Base-by-base conservation (phyloP, 768 basidiomycete genomes). In the Pleurotus salmoneostramineus region DNA sequence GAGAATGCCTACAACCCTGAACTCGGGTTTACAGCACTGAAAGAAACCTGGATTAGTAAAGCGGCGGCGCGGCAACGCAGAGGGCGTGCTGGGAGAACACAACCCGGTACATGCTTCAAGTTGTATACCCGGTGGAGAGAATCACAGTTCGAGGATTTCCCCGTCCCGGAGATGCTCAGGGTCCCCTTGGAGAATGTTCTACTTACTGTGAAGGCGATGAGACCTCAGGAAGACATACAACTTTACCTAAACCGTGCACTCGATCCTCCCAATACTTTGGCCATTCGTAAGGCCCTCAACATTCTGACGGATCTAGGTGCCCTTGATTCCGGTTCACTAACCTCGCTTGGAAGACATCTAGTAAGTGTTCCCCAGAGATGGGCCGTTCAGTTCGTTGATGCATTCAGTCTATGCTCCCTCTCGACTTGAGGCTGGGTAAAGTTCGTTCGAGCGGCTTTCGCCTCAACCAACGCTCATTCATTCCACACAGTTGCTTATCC, bases 51-150 rank as follows among this genome's bases (percentile, higher is more conserved):
- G 85, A 78, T 89, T 55, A 85, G 84, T 5, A 82, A 79, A 58
- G 95, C 95, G 0, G 88, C 90, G 3, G 90, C 88, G 2, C 77
- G 83, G 59, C 95, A 98, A 66, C 77, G 95, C 56, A 76, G 94
- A 60, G 95, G 95, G 59, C 84, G 95, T 65, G 95, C 95, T 1
- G 95, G 95, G 21, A 83, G 95, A 56, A 95, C 90, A 2, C 84
- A 81, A 58, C 84, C 88, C 0, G 93, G 91, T 0, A 69, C 83
- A 56, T 97, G 94, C 71, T 97, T 89, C 73, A 97, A 94, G 72
- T 74, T 97, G 3, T 97, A 89, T 68, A 93, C 91, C 0, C 78
- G 82, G 50, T 81, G 78, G 65, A 86, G 87, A 59, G 89, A 91
- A 70, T 73, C 76, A 43, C 79, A 77, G 43, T 85, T 95, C 88